phyloP scores from a whole-genome alignment of 306 rosid species.

The Quercus ilex region DNA sequence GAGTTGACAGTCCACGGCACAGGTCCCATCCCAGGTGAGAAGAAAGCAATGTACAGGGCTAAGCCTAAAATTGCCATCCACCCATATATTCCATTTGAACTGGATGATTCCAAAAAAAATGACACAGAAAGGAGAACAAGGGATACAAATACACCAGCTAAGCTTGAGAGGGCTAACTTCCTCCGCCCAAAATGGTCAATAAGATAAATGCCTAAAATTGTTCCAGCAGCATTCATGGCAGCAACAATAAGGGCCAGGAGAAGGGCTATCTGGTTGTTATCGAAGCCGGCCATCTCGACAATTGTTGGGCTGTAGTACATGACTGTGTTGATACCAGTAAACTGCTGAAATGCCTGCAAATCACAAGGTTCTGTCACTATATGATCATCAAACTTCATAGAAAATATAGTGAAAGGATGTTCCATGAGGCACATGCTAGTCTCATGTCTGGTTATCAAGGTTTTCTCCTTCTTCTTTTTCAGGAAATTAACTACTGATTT shows the following conservation, averaged over 20 bases:
- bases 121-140: constrained; percentile 55
- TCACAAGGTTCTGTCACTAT: not conserved
- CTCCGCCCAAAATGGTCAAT: constrained; percentile 74
- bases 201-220: constrained; percentile 79
- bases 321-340: constrained; percentile 92
- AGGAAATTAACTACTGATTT: not conserved
- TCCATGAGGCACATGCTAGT: not conserved
- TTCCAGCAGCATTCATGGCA: constrained; percentile 76
- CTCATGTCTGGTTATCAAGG: not conserved
- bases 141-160: constrained; percentile 68
- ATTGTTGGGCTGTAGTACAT: constrained; percentile 98
- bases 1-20: constrained; percentile 98
- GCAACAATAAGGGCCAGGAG: constrained; percentile 78
- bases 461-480: not conserved
- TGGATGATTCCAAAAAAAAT: constrained; percentile 52
- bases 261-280: constrained; percentile 72
- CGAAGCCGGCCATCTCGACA: constrained; percentile 92
- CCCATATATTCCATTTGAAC: constrained; percentile 40
- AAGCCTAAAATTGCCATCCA: constrained; percentile 74
- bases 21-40: constrained; percentile 92
- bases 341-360: constrained; percentile 90
- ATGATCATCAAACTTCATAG: not conserved
- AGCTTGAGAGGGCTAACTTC: constrained; percentile 65
- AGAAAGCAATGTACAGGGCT: constrained; percentile 64
- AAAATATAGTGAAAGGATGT: not conserved